Base-by-base conservation (phyloP, 208 protist species). In the Kentomonas sorsogonicus region DNA sequence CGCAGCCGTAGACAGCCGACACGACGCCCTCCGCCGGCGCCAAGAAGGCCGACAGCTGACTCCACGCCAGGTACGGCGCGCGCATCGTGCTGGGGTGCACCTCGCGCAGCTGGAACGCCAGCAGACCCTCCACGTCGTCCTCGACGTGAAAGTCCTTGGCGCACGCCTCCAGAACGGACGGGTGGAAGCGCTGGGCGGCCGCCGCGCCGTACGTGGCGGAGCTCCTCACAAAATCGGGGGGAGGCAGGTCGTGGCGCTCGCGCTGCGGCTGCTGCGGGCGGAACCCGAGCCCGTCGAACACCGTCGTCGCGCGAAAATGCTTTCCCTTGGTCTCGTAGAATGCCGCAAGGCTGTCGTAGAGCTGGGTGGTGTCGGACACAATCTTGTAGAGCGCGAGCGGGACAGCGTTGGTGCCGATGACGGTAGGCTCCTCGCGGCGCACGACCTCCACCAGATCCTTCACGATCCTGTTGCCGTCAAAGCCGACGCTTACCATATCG, bases 41-140 rank as follows among this genome's bases (percentile, higher is more conserved):
- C 52, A 79, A 74, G 34, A 89, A 86, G 43, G 88, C 74, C 13
- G 88, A 91, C 23, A 94, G 71, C 41, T 94, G 88, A 38, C 82
- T 87, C 84, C 88, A 94, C 23, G 81, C 81, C 43, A 90, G 66
- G 69, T 89, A 90, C 31, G 88, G 88, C 25, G 84, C 84, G n/a
- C 88, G 78, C 60, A 91, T 69, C 3, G 77, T 89, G 52, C 85
- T 58, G 22, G 68, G 68, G 51, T 75, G 65, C 11, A 51, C 44
- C 44, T 77, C 69, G 52, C 61, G 76, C 26, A 90, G 50, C 50
- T 69, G 60, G 30, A 78, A 72, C 47, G 91, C 74, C 48, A 94
- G 86, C 58, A 75, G 63, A 44, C 70, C 71, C 66, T 94, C 83
- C 20, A 91, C 63, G 47, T 94, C 84, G 36, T 89, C 81, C 55